Evolutionary conservation across 202 grass and related monocot species (phyloP).

Genomic region (Panicum virgatum): DNA sequence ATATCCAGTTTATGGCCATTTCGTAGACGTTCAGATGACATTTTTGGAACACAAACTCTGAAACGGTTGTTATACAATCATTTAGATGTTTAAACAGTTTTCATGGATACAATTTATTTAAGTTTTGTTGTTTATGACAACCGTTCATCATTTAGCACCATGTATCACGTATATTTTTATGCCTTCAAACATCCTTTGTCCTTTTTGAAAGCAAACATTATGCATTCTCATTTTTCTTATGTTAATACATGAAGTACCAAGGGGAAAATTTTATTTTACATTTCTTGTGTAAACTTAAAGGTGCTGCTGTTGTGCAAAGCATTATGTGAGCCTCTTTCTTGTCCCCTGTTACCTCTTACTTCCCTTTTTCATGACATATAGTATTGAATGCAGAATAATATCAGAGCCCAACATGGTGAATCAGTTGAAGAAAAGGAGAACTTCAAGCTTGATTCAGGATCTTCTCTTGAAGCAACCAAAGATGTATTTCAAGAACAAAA

Average conservation of each 20-base stretch:
- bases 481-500: slow-evolving; percentile 41
- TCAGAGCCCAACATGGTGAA: slow-evolving; percentile 70
- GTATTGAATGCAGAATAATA: slow-evolving; percentile 85
- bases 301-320: slow-evolving; percentile 14
- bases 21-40: neutral
- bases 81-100: neutral
- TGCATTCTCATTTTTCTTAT: neutral
- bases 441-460: slow-evolving; percentile 44
- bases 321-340: slow-evolving; percentile 6
- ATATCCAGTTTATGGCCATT: neutral
- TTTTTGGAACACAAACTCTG: neutral
- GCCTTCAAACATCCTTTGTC: neutral
- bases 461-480: slow-evolving; percentile 34
- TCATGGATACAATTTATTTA: neutral
- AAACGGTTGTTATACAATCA: neutral
- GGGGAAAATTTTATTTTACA: neutral
- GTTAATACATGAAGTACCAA: neutral
- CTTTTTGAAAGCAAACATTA: neutral
- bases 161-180: neutral
- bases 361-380: slow-evolving; percentile 54
- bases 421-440: slow-evolving; percentile 56
- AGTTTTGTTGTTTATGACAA: neutral
- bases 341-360: slow-evolving; percentile 43
- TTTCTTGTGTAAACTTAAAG: neutral
- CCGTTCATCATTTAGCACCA: neutral